These are phyloP conservation scores for Fusarium caatingaense DNA, from an alignment of 2,329 filamentous ascomycete species.

Conservation along the genomic window DNA sequence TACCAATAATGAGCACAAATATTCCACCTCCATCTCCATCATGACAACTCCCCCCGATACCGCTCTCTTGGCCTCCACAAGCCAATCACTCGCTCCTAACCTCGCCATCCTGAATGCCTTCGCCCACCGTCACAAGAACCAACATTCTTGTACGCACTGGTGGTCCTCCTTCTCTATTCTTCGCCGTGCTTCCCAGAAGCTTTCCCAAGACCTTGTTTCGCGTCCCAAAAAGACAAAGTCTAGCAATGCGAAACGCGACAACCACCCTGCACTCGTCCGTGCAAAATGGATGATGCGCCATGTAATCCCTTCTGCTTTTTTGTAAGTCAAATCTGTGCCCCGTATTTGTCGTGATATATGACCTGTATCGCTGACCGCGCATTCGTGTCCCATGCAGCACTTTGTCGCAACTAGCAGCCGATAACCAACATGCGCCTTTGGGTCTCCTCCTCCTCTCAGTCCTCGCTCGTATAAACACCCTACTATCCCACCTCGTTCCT, in stretches of 20 bases:
- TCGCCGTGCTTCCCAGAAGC: slow-evolving; percentile 70
- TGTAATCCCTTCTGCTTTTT: slow-evolving; percentile 51
- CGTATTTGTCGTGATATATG: background rate
- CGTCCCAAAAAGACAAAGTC: slow-evolving; percentile 24
- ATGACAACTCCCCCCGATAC: slow-evolving; percentile 20
- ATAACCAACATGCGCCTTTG: slow-evolving; percentile 77
- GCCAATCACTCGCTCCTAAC: slow-evolving; percentile 53
- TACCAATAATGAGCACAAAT: slow-evolving; percentile 16
- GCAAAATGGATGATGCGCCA: slow-evolving; percentile 48
- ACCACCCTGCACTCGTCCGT: slow-evolving; percentile 32
- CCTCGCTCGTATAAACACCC: slow-evolving; percentile 67
- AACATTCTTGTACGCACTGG: slow-evolving; percentile 86
- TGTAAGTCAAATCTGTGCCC: slow-evolving; percentile 46
- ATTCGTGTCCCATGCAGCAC: slow-evolving; percentile 53
- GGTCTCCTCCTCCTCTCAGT: slow-evolving; percentile 75
- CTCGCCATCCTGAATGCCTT: slow-evolving; percentile 75
- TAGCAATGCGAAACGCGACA: slow-evolving; percentile 10
- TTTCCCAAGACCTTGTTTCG: slow-evolving; percentile 54
- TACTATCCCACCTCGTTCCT: slow-evolving; percentile 54
- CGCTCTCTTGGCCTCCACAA: slow-evolving; percentile 27
- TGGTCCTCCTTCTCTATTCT: slow-evolving; percentile 79
- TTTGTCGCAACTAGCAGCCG: slow-evolving; percentile 77
- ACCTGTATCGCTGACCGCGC: slow-evolving; percentile 7
- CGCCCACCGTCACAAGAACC: slow-evolving; percentile 88
- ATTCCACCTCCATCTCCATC: slow-evolving; percentile 8